These are phyloP conservation scores for Epichloe typhina DNA, from an alignment of 2,329 filamentous ascomycete species.

Conservation along the genomic window DNA sequence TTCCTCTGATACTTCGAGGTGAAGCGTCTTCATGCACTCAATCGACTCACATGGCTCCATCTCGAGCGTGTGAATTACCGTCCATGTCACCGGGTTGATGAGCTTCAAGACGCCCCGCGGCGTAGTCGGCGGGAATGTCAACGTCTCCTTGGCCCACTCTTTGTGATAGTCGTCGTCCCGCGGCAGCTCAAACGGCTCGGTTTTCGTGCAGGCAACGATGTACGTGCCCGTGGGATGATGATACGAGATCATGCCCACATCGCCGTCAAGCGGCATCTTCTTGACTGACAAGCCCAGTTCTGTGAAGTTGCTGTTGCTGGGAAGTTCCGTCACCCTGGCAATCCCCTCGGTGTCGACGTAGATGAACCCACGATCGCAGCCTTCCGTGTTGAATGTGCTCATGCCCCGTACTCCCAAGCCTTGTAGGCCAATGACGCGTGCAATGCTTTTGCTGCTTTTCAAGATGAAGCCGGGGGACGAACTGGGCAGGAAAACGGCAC, in stretches of 20 bases:
- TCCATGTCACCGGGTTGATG: slow-evolving; percentile 64
- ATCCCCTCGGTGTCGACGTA: slow-evolving; percentile 64
- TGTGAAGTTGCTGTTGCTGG: slow-evolving; percentile 49
- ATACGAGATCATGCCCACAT: slow-evolving; percentile 62
- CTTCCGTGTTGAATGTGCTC: slow-evolving; percentile 62
- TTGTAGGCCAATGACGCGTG: slow-evolving; percentile 61
- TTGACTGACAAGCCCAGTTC: slow-evolving; percentile 65
- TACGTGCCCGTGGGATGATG: slow-evolving; percentile 65
- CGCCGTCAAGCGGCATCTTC: slow-evolving; percentile 56
- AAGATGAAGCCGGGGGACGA: slow-evolving; percentile 65
- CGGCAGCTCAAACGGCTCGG: slow-evolving; percentile 66
- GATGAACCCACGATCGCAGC: slow-evolving; percentile 70
- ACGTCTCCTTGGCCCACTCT: slow-evolving; percentile 66
- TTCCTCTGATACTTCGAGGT: slow-evolving; percentile 79
- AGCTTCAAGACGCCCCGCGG: slow-evolving; percentile 66
- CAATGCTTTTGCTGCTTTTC: slow-evolving; percentile 65
- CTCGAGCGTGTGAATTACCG: slow-evolving; percentile 60
- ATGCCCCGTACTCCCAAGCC: slow-evolving; percentile 57
- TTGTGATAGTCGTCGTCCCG: slow-evolving; percentile 75
- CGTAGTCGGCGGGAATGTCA: slow-evolving; percentile 49
- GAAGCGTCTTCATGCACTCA: slow-evolving; percentile 69
- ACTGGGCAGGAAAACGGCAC: slow-evolving; percentile 71
- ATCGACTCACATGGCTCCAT: slow-evolving; percentile 66
- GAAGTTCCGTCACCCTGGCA: slow-evolving; percentile 61
- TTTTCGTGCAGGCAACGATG: slow-evolving; percentile 55